Conservation (phyloP, 169 alveolate genomes). For the Cryptosporidium meleagridis region DNA sequence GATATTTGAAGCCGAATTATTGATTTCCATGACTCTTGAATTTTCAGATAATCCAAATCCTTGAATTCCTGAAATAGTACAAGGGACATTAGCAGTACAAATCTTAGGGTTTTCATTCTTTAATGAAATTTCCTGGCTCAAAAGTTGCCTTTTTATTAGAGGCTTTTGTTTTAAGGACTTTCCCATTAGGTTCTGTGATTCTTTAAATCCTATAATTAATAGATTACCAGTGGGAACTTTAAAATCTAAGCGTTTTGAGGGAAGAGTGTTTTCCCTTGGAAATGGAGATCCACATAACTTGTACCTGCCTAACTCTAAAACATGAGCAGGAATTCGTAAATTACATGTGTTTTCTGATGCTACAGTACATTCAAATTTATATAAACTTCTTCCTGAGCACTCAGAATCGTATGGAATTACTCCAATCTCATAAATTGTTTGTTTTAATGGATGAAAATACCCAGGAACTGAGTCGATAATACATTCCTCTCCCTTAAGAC, state of each 20-base stretch:
- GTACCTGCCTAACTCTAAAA: conserved; percentile 13
- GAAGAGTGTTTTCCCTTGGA: conserved; percentile 3
- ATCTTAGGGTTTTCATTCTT: conserved; percentile 3
- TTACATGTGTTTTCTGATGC: conserved; percentile 9
- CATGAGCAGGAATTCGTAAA: not conserved
- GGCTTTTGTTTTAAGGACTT: not conserved
- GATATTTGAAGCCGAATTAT: conserved; percentile 5
- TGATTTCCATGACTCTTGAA: conserved; percentile 25
- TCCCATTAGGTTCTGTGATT: not conserved
- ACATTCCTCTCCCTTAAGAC: conserved; percentile 13
- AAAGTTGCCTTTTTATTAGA: not conserved
- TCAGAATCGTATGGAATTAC: conserved; percentile 24
- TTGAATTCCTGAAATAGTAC: conserved; percentile 34
- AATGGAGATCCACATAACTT: conserved; percentile 43
- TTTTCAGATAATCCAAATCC: conserved; percentile 51
- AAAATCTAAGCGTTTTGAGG: not conserved
- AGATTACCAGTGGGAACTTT: conserved; percentile 37
- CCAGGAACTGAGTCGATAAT: conserved; percentile 39
- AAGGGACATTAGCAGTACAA: conserved; percentile 66
- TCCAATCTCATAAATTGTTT: conserved; percentile 15
- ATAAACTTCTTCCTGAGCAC: conserved; percentile 9
- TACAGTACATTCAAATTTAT: conserved; percentile 1
- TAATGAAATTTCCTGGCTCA: not conserved
- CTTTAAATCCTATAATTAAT: conserved; percentile 33
- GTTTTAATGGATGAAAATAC: not conserved